phyloP scores from a whole-genome alignment of 2,329 filamentous ascomycete genomes.

The Epichloe brachyelytri region DNA sequence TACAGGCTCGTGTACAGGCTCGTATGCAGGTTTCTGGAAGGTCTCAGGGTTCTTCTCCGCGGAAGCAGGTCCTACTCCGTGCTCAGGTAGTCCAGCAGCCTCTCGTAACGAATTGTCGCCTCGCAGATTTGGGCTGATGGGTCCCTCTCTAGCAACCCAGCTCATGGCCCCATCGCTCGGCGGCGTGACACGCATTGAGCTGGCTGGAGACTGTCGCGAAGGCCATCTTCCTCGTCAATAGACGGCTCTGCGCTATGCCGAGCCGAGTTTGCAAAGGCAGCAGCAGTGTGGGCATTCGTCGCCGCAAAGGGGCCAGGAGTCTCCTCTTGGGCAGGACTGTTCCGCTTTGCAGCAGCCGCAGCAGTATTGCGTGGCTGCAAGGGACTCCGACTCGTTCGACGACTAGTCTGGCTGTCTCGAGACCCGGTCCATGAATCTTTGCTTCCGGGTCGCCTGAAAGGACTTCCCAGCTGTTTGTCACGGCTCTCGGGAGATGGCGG shows the following conservation, averaged over 20 bases:
- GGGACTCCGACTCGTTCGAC: constrained; percentile 19
- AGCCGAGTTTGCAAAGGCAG: constrained; percentile 20
- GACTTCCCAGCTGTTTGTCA: constrained; percentile 41
- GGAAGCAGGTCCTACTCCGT: background rate
- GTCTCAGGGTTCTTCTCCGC: constrained; percentile 4
- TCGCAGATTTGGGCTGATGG: constrained; percentile 22
- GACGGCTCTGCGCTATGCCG: constrained; percentile 13
- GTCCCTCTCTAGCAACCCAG: constrained; percentile 27
- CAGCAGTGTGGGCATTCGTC: constrained; percentile 18
- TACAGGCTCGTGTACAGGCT: background rate
- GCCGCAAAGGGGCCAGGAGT: constrained; percentile 16
- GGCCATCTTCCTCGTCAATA: constrained; percentile 1
- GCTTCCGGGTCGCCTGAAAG: constrained; percentile 33
- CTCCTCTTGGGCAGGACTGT: constrained; percentile 14
- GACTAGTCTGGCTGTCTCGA: constrained; percentile 13
- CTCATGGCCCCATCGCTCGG: constrained; percentile 28
- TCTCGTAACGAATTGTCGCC: constrained; percentile 22
- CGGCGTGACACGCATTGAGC: constrained; percentile 20
- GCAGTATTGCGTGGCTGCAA: constrained; percentile 10
- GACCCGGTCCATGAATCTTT: constrained; percentile 21
- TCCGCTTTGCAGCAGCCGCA: constrained; percentile 6
- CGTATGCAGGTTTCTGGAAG: background rate
- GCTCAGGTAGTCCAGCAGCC: constrained; percentile 10
- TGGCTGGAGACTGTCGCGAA: constrained; percentile 17
- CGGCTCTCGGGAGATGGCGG: constrained; percentile 40